Conservation (phyloP, 2,329 filamentous ascomycete genomes). For the Hansfordia pulvinata region DNA sequence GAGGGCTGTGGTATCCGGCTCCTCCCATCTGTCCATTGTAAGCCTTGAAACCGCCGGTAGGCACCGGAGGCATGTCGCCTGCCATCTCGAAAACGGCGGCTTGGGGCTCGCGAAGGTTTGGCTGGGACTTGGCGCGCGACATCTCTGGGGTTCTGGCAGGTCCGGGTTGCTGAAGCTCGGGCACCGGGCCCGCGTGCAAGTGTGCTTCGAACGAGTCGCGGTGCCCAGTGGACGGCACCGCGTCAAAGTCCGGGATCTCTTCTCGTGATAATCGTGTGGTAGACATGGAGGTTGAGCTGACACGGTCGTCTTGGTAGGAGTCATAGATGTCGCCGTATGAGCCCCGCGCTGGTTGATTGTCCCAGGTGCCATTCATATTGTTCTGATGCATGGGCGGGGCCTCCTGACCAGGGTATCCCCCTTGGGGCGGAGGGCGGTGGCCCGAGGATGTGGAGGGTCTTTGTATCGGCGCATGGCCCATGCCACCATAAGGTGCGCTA, state of each 20-base stretch:
- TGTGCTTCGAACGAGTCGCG: constrained; percentile 34
- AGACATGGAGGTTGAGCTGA: constrained; percentile 17
- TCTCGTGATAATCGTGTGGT: constrained; percentile 13
- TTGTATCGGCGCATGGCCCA: constrained; percentile 27
- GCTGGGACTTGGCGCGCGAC: constrained; percentile 52
- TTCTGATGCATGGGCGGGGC: constrained; percentile 18
- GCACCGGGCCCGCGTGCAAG: constrained; percentile 24
- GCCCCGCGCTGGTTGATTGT: constrained; percentile 17
- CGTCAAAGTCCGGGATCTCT: constrained; percentile 29
- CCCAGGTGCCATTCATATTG: too few relatives aligned
- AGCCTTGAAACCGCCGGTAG: constrained; percentile 20
- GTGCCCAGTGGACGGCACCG: constrained; percentile 17
- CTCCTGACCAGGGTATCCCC: constrained; percentile 32
- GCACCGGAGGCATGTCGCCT: constrained; percentile 43
- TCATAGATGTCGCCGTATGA: constrained; percentile 40
- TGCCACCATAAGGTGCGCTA: constrained; percentile 30
- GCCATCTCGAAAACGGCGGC: constrained; percentile 65
- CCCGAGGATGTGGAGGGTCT: constrained; percentile 42
- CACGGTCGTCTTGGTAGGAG: constrained; percentile 32
- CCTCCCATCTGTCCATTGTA: constrained; percentile 12
- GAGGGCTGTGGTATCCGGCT: too few relatives aligned
- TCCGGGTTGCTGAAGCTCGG: constrained; percentile 27
- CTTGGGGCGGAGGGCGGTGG: constrained; percentile 36
- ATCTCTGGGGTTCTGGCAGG: constrained; percentile 38
- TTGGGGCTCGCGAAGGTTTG: constrained; percentile 49